Conservation (phyloP, 371 early-diverging fungal species). For the Saksenaea vasiformis region DNA sequence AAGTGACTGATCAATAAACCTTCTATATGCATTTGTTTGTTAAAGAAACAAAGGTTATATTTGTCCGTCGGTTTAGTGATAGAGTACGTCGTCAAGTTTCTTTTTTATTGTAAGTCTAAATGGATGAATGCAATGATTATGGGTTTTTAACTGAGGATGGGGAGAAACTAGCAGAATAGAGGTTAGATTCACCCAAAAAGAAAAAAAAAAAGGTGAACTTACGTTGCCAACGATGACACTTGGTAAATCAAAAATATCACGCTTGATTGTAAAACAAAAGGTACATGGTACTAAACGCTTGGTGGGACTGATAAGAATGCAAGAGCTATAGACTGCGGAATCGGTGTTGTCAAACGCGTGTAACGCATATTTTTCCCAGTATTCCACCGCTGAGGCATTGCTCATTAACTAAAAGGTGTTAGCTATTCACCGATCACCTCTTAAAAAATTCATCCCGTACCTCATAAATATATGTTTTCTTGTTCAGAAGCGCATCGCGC, state of each 20-base stretch:
- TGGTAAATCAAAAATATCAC: conserved; percentile 89
- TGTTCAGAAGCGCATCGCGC: conserved; percentile 66
- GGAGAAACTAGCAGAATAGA: conserved; percentile 15
- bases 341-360: conserved; percentile 83
- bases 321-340: conserved; percentile 68
- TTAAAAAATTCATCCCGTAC: too few species aligned
- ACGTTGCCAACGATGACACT: conserved; percentile 73
- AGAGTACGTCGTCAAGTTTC: background rate
- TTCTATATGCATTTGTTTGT: background rate
- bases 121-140: conserved; percentile 4
- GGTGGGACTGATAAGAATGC: conserved; percentile 63
- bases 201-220: conserved; percentile 1
- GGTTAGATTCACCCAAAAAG: background rate
- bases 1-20: background rate
- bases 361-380: conserved; percentile 84
- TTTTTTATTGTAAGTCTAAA: background rate
- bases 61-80: background rate
- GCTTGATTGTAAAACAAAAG: conserved; percentile 84
- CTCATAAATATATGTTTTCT: conserved; percentile 75
- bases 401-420: conserved; percentile 90
- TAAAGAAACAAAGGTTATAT: background rate
- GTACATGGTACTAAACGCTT: conserved; percentile 73
- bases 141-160: conserved; percentile 19
- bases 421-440: too few species aligned
- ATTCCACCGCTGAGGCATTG: conserved; percentile 76